Evolutionary conservation across 2,329 filamentous ascomycete genomes (phyloP).

Genomic region (Thelonectria blattea): DNA sequence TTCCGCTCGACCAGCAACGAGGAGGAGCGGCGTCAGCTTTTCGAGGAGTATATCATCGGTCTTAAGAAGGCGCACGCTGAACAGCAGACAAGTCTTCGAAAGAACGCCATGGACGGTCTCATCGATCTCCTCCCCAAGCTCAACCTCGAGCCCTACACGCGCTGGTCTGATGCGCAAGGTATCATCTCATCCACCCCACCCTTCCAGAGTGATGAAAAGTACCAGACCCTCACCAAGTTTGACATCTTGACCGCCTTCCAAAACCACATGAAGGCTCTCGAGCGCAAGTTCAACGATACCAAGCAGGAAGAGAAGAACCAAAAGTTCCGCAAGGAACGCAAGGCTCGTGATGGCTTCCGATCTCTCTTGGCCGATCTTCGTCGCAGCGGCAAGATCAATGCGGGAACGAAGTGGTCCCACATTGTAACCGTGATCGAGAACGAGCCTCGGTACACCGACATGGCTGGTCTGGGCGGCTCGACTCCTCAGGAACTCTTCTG

Average conservation of each 20-base stretch:
- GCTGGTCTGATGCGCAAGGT: constrained; percentile 89
- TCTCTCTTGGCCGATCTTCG: constrained; percentile 77
- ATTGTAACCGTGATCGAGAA: constrained; percentile 76
- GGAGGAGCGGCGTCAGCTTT: constrained; percentile 84
- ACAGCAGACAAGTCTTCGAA: constrained; percentile 72
- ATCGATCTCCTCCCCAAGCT: constrained; percentile 78
- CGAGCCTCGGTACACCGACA: constrained; percentile 82
- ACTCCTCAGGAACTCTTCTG: constrained; percentile 92
- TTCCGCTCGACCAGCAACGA: constrained; percentile 92
- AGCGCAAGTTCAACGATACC: constrained; percentile 88
- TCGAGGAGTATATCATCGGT: constrained; percentile 89
- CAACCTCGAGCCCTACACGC: constrained; percentile 88
- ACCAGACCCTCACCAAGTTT: constrained; percentile 82
- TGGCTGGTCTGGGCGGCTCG: constrained; percentile 84
- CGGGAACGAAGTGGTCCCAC: constrained; percentile 88
- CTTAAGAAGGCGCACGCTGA: constrained; percentile 83
- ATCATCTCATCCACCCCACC: constrained; percentile 78
- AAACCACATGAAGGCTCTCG: constrained; percentile 90
- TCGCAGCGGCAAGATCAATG: constrained; percentile 80
- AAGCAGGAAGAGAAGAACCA: constrained; percentile 86
- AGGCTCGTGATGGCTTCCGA: constrained; percentile 82
- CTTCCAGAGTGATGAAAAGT: constrained; percentile 83
- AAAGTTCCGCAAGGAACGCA: constrained; percentile 82
- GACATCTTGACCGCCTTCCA: constrained; percentile 94
- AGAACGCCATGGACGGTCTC: constrained; percentile 84